phyloP scores from a whole-genome alignment of 1,284 basidiomycete species.

The Stygiomarasmius scandens region DNA sequence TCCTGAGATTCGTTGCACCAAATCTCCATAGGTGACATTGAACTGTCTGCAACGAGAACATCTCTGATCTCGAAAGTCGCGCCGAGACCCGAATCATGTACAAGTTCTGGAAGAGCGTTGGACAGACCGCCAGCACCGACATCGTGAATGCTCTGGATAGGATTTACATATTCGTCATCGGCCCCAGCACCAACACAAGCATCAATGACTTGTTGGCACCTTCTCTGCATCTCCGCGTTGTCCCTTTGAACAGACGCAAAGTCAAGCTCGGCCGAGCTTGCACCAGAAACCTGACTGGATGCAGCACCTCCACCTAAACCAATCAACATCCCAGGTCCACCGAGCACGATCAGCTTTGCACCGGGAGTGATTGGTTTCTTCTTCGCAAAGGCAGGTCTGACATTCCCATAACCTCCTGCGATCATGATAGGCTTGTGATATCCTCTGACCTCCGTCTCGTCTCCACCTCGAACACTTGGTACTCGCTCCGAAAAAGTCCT shows the following conservation, averaged over 20 bases:
- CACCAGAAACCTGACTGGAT: conserved; percentile 88
- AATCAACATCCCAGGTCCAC: conserved; percentile 96
- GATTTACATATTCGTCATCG: conserved; percentile 50
- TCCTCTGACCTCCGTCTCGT: conserved; percentile 73
- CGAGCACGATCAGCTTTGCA: conserved; percentile 91
- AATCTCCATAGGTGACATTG: conserved; percentile 99
- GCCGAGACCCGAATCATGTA: conserved; percentile 92
- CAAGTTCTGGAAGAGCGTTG: conserved; percentile 96
- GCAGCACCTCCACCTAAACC: conserved; percentile 97
- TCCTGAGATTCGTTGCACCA: conserved; percentile 99
- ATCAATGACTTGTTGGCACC: conserved; percentile 98
- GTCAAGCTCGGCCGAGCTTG: conserved; percentile 89
- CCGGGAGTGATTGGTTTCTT: conserved; percentile 79
- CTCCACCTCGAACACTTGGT: conserved; percentile 25
- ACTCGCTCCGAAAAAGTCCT: conserved; percentile 85
- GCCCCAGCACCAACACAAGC: conserved; percentile 73
- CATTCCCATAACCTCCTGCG: conserved; percentile 94
- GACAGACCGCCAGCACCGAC: conserved; percentile 97
- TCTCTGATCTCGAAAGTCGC: conserved; percentile 95
- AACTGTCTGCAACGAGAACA: conserved; percentile 87
- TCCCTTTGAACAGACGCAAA: conserved; percentile 98
- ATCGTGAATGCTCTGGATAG: conserved; percentile 97
- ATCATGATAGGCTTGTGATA: conserved; percentile 99
- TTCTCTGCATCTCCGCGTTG: conserved; percentile 97
- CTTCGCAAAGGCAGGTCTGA: conserved; percentile 78